Evolutionary conservation across 1,139 yeast genomes (phyloP).

Genomic region (Candida tunisiensis): DNA sequence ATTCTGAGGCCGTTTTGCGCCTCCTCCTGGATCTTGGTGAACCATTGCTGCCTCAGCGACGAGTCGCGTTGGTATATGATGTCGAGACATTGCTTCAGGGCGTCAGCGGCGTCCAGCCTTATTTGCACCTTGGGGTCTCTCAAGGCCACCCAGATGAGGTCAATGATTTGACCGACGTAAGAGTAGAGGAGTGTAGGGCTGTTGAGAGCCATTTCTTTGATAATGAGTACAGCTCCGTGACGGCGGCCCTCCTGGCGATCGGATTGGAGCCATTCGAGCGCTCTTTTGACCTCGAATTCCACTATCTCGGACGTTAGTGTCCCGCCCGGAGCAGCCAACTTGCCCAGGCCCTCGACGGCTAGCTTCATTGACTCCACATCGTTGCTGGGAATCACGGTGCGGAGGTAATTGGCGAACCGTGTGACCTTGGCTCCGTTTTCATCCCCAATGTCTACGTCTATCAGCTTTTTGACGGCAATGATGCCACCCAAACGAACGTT

Average conservation of each 20-base stretch:
- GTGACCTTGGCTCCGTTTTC: conserved; percentile 84
- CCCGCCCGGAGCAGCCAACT: conserved; percentile 79
- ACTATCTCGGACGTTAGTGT: conserved; percentile 83
- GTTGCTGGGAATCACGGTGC: conserved; percentile 65
- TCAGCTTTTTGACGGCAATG: conserved; percentile 74
- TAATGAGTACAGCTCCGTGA: conserved; percentile 79
- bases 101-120: conserved; percentile 70
- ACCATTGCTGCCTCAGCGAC: conserved; percentile 60
- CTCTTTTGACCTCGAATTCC: conserved; percentile 77
- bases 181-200: conserved; percentile 75
- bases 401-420: conserved; percentile 71
- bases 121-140: conserved; percentile 63
- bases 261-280: conserved; percentile 79
- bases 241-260: conserved; percentile 73
- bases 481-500: conserved; percentile 77
- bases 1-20: conserved; percentile 32
- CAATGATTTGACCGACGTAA: conserved; percentile 63
- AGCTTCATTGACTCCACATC: conserved; percentile 74
- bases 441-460: conserved; percentile 58
- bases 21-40: conserved; percentile 49
- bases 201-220: conserved; percentile 71
- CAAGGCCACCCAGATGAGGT: conserved; percentile 75
- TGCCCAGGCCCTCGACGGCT: conserved; percentile 78
- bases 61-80: conserved; percentile 69
- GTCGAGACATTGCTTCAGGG: conserved; percentile 60